Conservation (phyloP, 2,329 filamentous ascomycete species). For the Hypoxylon sp. region DNA sequence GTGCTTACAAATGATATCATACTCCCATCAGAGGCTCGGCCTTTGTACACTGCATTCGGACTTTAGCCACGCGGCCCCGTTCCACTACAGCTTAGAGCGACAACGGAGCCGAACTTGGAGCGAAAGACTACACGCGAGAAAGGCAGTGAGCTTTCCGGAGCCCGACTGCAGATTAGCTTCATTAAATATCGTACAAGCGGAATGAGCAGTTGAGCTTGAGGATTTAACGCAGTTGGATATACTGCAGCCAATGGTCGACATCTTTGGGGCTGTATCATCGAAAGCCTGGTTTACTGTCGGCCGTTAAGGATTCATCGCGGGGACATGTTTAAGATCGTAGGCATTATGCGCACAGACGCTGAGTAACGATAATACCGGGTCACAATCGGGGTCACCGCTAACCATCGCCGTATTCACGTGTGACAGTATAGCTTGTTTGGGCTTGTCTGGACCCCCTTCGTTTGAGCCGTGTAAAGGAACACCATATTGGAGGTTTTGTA, state of each 20-base stretch:
- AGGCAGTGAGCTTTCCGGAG: neutral
- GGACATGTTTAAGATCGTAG: neutral
- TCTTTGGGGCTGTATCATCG: neutral
- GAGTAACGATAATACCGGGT: conserved; percentile 12
- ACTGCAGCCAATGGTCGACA: neutral
- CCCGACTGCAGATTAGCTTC: neutral
- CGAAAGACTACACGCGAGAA: conserved; percentile 7
- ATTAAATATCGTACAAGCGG: neutral
- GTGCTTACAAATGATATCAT: conserved; percentile 52
- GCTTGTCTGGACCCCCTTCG: too few relatives aligned
- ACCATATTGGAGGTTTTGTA: neutral
- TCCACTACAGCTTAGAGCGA: conserved; percentile 26
- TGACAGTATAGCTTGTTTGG: neutral
- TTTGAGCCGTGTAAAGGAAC: neutral
- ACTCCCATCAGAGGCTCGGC: conserved; percentile 33
- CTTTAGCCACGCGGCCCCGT: conserved; percentile 23
- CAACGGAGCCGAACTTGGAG: conserved; percentile 17
- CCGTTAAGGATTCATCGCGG: neutral
- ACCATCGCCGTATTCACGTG: conserved; percentile 8
- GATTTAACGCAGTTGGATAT: neutral
- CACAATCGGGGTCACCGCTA: conserved; percentile 4
- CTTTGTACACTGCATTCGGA: conserved; percentile 28
- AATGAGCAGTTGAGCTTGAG: neutral
- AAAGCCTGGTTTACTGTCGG: neutral
- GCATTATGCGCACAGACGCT: neutral